Evolutionary conservation across 2,329 filamentous ascomycete genomes (phyloP).

Genomic region (Thielaviopsis musarum): DNA sequence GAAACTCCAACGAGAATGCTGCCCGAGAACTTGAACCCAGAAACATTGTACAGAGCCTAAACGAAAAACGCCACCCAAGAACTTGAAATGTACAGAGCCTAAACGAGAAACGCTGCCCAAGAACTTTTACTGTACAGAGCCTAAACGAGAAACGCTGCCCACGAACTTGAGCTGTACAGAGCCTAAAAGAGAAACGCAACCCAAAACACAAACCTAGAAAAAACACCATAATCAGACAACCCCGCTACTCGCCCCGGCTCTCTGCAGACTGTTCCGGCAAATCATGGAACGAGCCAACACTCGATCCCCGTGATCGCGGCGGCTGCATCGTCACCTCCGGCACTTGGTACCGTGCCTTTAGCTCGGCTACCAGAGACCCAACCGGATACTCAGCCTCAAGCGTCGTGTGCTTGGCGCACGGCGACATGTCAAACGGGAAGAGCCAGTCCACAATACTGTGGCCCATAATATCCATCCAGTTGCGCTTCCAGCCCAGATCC

Average conservation of each 20-base stretch:
- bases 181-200: too few species aligned
- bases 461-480: conserved; percentile 72
- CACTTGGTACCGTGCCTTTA: conserved; percentile 31
- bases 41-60: too few species aligned
- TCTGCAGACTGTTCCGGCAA: not conserved
- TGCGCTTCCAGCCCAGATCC: conserved; percentile 52
- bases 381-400: conserved; percentile 51
- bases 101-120: too few species aligned
- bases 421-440: conserved; percentile 57
- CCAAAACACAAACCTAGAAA: too few species aligned
- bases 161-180: too few species aligned
- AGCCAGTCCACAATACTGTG: conserved; percentile 57
- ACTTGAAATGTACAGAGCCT: too few species aligned
- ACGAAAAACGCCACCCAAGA: too few species aligned
- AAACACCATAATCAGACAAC: not conserved
- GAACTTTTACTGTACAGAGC: too few species aligned
- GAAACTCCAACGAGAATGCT: too few species aligned
- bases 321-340: not conserved
- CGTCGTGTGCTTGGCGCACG: conserved; percentile 52
- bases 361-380: conserved; percentile 40
- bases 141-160: too few species aligned
- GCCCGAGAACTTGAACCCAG: too few species aligned
- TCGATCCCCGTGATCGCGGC: not conserved
- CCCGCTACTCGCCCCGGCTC: not conserved
- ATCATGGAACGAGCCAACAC: not conserved